A percentile compares a stretch with the other conserved stretches of the same genome.
phyloP scores from a whole-genome alignment of 176 grass and related monocot genomes.

The Triticum turgidum region DNA sequence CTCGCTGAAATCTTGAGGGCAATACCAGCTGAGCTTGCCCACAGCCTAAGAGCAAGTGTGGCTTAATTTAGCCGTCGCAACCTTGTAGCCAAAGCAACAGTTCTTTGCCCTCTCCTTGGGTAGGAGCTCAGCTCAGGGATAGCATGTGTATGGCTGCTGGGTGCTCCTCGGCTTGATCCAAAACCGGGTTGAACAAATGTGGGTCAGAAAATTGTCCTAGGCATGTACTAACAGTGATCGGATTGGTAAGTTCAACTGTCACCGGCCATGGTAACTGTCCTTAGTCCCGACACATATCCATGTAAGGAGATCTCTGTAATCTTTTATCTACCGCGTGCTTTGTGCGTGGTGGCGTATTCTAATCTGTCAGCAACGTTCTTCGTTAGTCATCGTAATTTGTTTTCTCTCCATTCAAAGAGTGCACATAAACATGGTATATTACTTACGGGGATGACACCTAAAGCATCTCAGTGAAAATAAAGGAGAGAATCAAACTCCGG shows the following conservation, averaged over 20 bases:
- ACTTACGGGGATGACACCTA: not conserved
- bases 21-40: slow-evolving; percentile 45
- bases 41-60: slow-evolving; percentile 50
- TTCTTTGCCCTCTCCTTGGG: not conserved
- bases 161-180: slow-evolving; percentile 19
- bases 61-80: not conserved
- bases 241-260: not conserved
- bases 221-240: not conserved
- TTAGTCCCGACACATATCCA: not conserved
- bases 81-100: not conserved
- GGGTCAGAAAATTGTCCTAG: not conserved
- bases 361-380: not conserved
- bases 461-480: not conserved
- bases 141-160: slow-evolving; percentile 46
- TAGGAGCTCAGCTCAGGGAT: slow-evolving; percentile 24
- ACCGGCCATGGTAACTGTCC: not conserved
- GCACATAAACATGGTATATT: not conserved
- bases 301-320: not conserved
- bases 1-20: slow-evolving; percentile 51
- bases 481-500: not conserved
- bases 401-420: not conserved
- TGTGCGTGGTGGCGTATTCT: not conserved
- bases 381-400: not conserved
- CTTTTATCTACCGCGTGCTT: not conserved
- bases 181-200: not conserved